Evolutionary conservation across 1,284 basidiomycete genomes (phyloP), one percentile per base, ranked within the genome.

Genomic region (Vanrija sp.): DNA sequence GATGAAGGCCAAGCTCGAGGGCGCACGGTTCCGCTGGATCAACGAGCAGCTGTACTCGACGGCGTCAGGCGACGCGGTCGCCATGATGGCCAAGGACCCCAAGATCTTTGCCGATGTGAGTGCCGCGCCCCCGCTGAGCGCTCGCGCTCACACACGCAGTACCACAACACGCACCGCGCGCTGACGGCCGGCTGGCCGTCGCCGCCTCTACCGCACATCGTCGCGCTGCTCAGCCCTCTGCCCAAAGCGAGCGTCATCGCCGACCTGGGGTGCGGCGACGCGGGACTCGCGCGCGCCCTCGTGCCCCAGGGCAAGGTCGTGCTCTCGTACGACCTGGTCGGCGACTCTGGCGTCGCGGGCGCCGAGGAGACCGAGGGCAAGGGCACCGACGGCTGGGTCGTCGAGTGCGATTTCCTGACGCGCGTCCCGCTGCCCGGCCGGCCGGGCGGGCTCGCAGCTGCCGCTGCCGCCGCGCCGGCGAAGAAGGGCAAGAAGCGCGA

Each of bases 241-340:
- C 83, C 89, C 6, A 55, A 79, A 18, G 82, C 81, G 53, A 86
- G 87, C 0, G 78, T 98, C 57, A 85, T 99, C 46, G 92, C 85
- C 21, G 96, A 99, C 76, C 80, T 98, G 21, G 96, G 96, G 7
- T 98, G 94, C 63, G 96, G 96, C 14, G 93, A 98, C 69, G 96
- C 92, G 12, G 84, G 87, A 3, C 81, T 99, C 19, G 94, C 93
- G 0, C 85, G 82, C 49, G 80, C 82, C 1, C 81, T 96, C 40
- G 78, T 85, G 14, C 83, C 86, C 0, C 81, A 85, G 71, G 86
- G 86, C 38, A 78, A 87, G 65, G 80, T 79, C 18, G 87, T 94
- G 2, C 70, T 92, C 28, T 89, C 86, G 6, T 94, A 85, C 72
- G 90, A 94, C 72, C 80, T 94, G 26, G 83, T 91, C 16, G 85